These are phyloP conservation scores for Cornus kousa DNA, from an alignment of 148 eudicot genomes.

Conservation along the genomic window DNA sequence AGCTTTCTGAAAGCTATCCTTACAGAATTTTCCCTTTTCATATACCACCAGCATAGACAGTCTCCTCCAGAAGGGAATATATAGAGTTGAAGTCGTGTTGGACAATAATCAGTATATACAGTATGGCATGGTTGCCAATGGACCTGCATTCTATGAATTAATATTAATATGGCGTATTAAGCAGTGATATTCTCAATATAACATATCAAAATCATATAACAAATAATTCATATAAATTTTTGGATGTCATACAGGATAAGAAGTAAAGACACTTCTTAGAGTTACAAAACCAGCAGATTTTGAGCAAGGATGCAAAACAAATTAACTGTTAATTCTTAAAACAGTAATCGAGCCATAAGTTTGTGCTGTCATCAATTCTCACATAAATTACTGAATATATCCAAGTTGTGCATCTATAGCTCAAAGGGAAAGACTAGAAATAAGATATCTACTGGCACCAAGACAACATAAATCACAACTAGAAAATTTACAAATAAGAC, in stretches of 20 bases:
- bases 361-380: too few relatives aligned
- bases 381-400: background rate
- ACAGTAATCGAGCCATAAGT: background rate
- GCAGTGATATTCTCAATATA: slow-evolving; percentile 8
- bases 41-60: slow-evolving; percentile 92
- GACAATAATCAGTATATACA: slow-evolving; percentile 95
- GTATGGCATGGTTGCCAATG: slow-evolving; percentile 99
- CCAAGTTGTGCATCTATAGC: background rate
- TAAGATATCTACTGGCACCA: too few relatives aligned
- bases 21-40: slow-evolving; percentile 93
- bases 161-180: slow-evolving; percentile 17
- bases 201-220: background rate
- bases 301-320: background rate
- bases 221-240: background rate
- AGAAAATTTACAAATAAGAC: background rate
- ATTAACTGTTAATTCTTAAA: background rate
- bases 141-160: slow-evolving; percentile 58
- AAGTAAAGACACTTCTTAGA: background rate
- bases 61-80: slow-evolving; percentile 90
- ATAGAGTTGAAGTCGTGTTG: slow-evolving; percentile 98
- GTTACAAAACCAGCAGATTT: background rate
- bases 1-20: slow-evolving; percentile 97
- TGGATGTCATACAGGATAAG: background rate
- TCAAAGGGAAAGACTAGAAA: background rate
- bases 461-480: too few relatives aligned